Evolutionary conservation across 176 grass and related monocot species (phyloP).

Genomic region (Ensete glaucum): DNA sequence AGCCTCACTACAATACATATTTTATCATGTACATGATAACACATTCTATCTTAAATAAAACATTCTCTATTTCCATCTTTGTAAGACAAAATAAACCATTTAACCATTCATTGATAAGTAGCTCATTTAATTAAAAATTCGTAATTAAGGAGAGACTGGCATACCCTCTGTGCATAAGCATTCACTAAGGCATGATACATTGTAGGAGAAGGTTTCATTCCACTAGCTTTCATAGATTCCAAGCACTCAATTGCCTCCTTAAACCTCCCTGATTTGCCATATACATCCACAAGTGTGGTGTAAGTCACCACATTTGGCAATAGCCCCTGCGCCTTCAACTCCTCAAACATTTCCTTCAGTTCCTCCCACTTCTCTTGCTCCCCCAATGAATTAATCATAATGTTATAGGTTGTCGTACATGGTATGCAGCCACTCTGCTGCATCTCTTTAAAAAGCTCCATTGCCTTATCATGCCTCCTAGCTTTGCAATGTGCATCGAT

Average conservation of each 20-base stretch:
- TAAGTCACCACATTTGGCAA: constrained; percentile 82
- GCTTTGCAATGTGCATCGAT: constrained; percentile 72
- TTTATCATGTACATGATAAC: neutral
- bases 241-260: constrained; percentile 84
- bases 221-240: constrained; percentile 72
- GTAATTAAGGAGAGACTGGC: neutral
- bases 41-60: no score
- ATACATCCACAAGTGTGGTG: constrained; percentile 91
- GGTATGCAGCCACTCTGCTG: constrained; percentile 48
- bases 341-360: constrained; percentile 56
- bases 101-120: neutral
- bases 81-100: neutral
- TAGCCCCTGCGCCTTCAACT: constrained; percentile 65
- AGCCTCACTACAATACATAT: neutral
- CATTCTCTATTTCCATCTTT: neutral
- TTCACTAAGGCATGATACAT: constrained; percentile 97
- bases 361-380: constrained; percentile 50
- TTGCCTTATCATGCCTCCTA: constrained; percentile 55
- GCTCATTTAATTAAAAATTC: no score
- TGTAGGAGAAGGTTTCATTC: constrained; percentile 57
- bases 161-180: constrained; percentile 87
- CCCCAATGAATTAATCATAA: constrained; percentile 80
- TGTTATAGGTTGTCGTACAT: constrained; percentile 76
- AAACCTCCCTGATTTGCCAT: constrained; percentile 77
- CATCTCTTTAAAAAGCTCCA: constrained; percentile 86